Percentiles rank a stretch among this genome's conserved stretches.
Evolutionary conservation across 192 early-diverging fungal genomes (phyloP).

Genomic region (Phlyctochytrium planicorne): DNA sequence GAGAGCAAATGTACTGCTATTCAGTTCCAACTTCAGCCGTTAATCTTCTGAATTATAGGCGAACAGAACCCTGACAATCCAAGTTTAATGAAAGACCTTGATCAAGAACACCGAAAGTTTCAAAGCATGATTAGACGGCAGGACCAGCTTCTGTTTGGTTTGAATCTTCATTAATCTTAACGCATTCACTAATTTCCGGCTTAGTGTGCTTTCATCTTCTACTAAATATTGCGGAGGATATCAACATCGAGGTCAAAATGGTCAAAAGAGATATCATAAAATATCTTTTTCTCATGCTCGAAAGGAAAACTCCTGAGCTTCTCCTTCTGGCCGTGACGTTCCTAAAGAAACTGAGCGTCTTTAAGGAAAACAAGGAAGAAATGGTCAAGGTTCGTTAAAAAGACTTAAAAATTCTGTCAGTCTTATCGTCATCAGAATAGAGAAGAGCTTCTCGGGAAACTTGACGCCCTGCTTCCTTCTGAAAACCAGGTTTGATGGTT

Average conservation of each 20-base stretch:
- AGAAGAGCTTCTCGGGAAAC: constrained; percentile 32
- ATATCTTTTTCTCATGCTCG: constrained; percentile 46
- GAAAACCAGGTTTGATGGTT: constrained; percentile 31
- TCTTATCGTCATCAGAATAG: constrained; percentile 24
- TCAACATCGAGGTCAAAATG: constrained; percentile 61
- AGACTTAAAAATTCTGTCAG: constrained; percentile 12
- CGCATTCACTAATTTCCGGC: background rate
- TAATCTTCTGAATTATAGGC: constrained; percentile 11
- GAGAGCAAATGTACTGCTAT: constrained; percentile 34
- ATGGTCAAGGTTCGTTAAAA: constrained; percentile 34
- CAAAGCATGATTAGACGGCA: constrained; percentile 57
- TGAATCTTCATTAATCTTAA: constrained; percentile 9
- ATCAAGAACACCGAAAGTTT: constrained; percentile 53
- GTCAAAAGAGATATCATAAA: constrained; percentile 53
- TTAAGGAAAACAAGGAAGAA: constrained; percentile 59
- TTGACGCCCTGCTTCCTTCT: constrained; percentile 29
- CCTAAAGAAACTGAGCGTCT: constrained; percentile 52
- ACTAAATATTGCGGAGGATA: constrained; percentile 53
- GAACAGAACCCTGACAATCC: constrained; percentile 38
- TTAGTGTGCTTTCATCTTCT: constrained; percentile 53
- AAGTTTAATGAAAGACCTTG: constrained; percentile 31
- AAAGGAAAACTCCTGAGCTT: constrained; percentile 48
- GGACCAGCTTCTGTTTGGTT: constrained; percentile 60
- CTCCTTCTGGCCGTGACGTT: constrained; percentile 48
- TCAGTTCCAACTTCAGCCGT: background rate